phyloP scores from a whole-genome alignment of 129 eudicot species.

The Flaveria ramosissima region DNA sequence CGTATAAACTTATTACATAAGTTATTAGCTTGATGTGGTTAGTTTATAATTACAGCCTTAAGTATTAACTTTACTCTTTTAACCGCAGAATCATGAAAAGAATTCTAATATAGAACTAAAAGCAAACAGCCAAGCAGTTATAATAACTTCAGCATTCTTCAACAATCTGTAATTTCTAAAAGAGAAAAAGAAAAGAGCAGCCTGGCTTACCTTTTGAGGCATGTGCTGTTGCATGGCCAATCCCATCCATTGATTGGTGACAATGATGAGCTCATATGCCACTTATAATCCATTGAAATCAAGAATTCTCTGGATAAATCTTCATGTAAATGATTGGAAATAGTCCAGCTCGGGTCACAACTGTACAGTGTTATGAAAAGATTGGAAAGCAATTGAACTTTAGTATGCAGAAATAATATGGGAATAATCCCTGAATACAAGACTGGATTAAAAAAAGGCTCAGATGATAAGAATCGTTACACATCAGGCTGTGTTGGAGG shows the following conservation, averaged over 20 bases:
- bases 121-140: conserved; percentile 29
- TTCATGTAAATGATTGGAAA: conserved; percentile 35
- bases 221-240: conserved; percentile 43
- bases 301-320: conserved; percentile 25
- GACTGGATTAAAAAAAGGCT: background rate
- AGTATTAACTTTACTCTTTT: background rate
- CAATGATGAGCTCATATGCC: conserved; percentile 46
- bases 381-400: conserved; percentile 31
- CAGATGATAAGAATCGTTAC: background rate
- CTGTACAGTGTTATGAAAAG: conserved; percentile 23
- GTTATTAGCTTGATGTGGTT: conserved; percentile 6
- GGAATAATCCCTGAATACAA: conserved; percentile 6
- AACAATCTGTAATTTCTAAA: conserved; percentile 13
- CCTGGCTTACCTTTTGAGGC: conserved; percentile 36
- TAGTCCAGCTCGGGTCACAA: conserved; percentile 27
- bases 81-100: background rate
- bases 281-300: conserved; percentile 32
- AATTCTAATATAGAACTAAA: conserved; percentile 6
- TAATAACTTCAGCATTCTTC: conserved; percentile 27
- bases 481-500: no score
- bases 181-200: conserved; percentile 14
- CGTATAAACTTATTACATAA: background rate
- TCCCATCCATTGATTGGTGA: conserved; percentile 26
- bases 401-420: conserved; percentile 16
- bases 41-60: background rate